Evolutionary conservation across 345 rosid species (phyloP), one percentile per base, ranked within the genome.

Genomic region (Theobroma cacao): DNA sequence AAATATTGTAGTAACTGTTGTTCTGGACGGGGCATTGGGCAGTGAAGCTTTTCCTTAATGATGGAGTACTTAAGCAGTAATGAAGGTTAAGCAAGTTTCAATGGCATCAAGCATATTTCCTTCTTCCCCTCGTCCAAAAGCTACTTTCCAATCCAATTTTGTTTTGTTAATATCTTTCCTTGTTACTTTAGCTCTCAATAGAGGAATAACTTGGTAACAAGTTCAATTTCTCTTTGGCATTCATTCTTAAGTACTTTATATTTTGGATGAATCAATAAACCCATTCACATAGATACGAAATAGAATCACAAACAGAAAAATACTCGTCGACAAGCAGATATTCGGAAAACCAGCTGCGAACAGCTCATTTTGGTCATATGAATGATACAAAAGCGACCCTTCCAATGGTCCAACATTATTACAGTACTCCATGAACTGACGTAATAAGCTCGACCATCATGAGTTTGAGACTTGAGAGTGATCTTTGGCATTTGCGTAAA

Each of bases 371-470:
- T 38, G 3, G 20, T 66, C 13, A 5, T 40, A 66, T 20, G 20
- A 41, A 66, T 12, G 72, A 40, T 40, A 69, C 74, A 69, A 69
- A 69, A 45, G 24, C 58, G 8, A 69, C 12, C 38, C 74, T 69
- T 45, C 38, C 74, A 26, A 69, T 28, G 58, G 36, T 28, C 38
- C 28, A 69, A 15, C 7, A 28, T 68, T 15, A 38, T 38, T 38
- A 38, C 41, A 4, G 7, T 38, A 26, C 22, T 43, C 30, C 18
- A 41, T 14, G n/a, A 24, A 62, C 13, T 59, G 10, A 62, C 67
- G 4, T 31, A 62, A 7, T 2, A 7, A 61, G 22, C 40, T 13
- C 7, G 3, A 45, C 12, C 43, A 6, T 40, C n/a, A n/a, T 2
- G 48, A 41, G 12, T 0, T 45, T 45, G 18, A 14, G 18, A 13